These are phyloP conservation scores for Sugiyamaella floridensis DNA, from an alignment of 805 yeast species.

Conservation along the genomic window DNA sequence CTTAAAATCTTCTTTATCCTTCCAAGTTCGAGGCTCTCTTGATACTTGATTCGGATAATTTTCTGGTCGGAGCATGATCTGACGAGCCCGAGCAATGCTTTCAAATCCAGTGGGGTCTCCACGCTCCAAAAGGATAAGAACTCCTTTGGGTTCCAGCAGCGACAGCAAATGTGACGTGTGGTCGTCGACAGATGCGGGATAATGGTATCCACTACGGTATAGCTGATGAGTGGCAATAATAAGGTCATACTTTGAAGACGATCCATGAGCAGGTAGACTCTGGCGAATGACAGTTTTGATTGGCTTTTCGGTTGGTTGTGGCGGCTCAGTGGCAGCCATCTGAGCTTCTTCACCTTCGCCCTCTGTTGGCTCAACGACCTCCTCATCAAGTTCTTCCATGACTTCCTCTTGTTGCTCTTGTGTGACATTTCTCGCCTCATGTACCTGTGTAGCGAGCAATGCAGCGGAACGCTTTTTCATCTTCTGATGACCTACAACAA, in stretches of 20 bases:
- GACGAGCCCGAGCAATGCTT: constrained; percentile 81
- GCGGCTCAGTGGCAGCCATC: neutral
- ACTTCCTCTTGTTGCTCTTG: constrained; percentile 1
- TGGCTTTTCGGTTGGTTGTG: neutral
- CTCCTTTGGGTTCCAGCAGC: constrained; percentile 70
- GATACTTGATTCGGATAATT: constrained; percentile 26
- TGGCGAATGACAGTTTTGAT: constrained; percentile 50
- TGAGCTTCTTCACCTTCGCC: no score
- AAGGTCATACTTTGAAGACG: constrained; percentile 58
- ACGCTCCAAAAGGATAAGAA: constrained; percentile 71
- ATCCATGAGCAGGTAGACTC: constrained; percentile 38
- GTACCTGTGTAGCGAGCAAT: constrained; percentile 58
- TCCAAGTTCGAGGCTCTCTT: constrained; percentile 16
- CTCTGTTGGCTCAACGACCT: neutral
- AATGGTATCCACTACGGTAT: constrained; percentile 48
- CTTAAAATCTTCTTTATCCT: constrained; percentile 39
- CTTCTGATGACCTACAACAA: constrained; percentile 58
- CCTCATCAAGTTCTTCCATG: neutral
- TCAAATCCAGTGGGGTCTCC: constrained; percentile 91
- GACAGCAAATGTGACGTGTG: constrained; percentile 52
- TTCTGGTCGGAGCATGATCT: constrained; percentile 79
- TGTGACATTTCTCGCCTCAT: constrained; percentile 6
- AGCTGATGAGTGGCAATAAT: constrained; percentile 80
- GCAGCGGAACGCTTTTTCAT: constrained; percentile 80
- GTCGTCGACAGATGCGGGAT: constrained; percentile 68